Base-by-base conservation (phyloP, 768 basidiomycete genomes). In the Hirschioporus abietinus region DNA sequence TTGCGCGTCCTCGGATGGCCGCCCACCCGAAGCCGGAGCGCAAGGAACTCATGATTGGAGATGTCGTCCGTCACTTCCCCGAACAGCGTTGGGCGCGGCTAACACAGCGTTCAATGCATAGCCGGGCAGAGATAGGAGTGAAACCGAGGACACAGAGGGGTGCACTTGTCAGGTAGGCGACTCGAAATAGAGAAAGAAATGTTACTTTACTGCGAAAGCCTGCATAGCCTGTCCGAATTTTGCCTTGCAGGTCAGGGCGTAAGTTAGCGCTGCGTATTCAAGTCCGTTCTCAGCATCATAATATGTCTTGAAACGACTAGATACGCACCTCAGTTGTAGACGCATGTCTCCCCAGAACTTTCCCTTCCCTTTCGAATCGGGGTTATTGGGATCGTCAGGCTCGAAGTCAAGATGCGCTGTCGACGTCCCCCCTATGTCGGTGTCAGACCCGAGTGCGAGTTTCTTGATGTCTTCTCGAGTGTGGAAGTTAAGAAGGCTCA, bases 21-120 rank as follows among this genome's bases (percentile, higher is more conserved):
- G 26, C 84, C 84, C 67, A 89, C 85, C 18, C 92, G 88, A 12
- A 97, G 78, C 4, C 92, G 88, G 63, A 99, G 79, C 1, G 88
- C 88, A 27, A 99, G 81, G 76, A 90, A 98, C 20, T 86, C 82
- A 74, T 96, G 92, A 52, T 83, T 80, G 35, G 91, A 90, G 34
- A 92, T 86, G 78, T 98, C 95, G 72, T 96, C 94, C 4, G 83
- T 84, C 63, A 93, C 76, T 67, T 93, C 87, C 20, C 96, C 96
- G 69, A 97, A 97, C 27, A 99, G 72, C 20, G 92, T 90, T n/a
- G 91, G 84, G 24, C 93, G 83, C 26, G 82, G 78, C 90, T 94
- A 64, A 25, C 5, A 12, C 10, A 35, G 5, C 65, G 35, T 24
- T n/a, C 17, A 20, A 23, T 18, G 34, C 42, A 12, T 20, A 20